A percentile compares a stretch with the other conserved stretches of the same genome.
Conservation (phyloP, 2,329 filamentous ascomycete species). For the Fusarium paranaense region DNA sequence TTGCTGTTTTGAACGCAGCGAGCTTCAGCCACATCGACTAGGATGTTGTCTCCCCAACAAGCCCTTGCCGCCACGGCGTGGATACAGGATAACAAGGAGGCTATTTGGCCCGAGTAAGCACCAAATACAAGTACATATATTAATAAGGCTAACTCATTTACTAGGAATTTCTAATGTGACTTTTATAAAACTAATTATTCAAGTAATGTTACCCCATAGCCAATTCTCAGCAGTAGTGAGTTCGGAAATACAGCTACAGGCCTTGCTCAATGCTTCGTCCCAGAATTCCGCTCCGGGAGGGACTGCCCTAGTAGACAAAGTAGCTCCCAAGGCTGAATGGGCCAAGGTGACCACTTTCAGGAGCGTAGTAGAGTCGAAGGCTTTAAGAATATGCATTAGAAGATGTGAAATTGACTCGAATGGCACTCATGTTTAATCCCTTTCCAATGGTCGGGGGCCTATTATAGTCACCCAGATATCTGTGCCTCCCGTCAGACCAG, state of each 20-base stretch:
- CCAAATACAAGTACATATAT: too few species aligned
- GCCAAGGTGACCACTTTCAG: background rate
- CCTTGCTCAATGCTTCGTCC: background rate
- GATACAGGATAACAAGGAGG: too few species aligned
- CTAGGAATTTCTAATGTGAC: too few species aligned
- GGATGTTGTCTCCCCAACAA: too few species aligned
- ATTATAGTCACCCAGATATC: background rate
- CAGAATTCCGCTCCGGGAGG: background rate
- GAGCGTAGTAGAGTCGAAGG: background rate
- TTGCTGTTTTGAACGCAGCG: too few species aligned
- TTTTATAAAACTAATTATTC: too few species aligned
- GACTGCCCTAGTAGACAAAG: background rate
- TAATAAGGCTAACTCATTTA: too few species aligned
- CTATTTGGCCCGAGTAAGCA: accelerated
- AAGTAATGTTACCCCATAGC: too few species aligned
- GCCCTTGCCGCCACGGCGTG: too few species aligned
- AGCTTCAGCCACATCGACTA: too few species aligned
- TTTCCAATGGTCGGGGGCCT: background rate
- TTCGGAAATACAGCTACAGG: background rate
- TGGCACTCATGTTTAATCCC: background rate
- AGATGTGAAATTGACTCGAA: background rate
- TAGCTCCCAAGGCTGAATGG: background rate
- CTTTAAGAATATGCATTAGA: background rate
- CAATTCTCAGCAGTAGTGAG: too few species aligned
- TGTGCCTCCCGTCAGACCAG: background rate